Evolutionary conservation across 805 yeast species (phyloP), one percentile per base, ranked within the genome.

Genomic region (Pichia ethanolica): DNA sequence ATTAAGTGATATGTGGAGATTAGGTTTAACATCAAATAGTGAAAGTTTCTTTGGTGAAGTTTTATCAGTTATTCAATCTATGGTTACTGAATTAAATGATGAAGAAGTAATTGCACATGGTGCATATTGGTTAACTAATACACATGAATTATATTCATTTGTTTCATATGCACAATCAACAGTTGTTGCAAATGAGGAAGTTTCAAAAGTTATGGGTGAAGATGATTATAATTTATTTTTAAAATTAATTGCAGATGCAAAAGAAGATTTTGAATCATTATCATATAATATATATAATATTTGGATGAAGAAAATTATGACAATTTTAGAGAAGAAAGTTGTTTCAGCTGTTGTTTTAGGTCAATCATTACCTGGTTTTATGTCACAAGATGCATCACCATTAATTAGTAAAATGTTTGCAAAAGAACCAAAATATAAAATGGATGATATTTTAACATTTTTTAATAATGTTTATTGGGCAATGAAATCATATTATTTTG

Each of bases 61-160:
- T 3, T 75, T 91, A 64, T 79, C 87, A 32, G 85, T 86, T 2
- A 89, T 93, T 57, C 98, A 91, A 71, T 81, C 79, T 45, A 82
- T 86, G 53, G 96, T 91, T 14, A 77, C 86, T 46, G 69, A 74
- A n/a, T 74, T 85, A 62, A 84, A 83, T 57, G 96, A 91, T 49
- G 95, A 86, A 52, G 95, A 87, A 57, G 82, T 89, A 35, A 83
- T 90, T 60, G 81, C 89, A 43, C 89, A 89, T 59, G 98, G 97
- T 57, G 96, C 97, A 0, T 93, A 90, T 73, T 93, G 99, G 99
- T 75, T 93, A 56, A 87, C 97, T 4, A 93, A 93, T 69, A 90
- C 95, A 3, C 97, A 93, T 65, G 98, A 93, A 65, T 76, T 93
- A 60, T 87, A 86, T 67, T 89, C 98, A 4, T 93, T 93, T 73